Percentiles rank a stretch among this genome's conserved stretches.
Evolutionary conservation across 164 flowering plant genomes (phyloP).

Genomic region (Akebia trifoliata): DNA sequence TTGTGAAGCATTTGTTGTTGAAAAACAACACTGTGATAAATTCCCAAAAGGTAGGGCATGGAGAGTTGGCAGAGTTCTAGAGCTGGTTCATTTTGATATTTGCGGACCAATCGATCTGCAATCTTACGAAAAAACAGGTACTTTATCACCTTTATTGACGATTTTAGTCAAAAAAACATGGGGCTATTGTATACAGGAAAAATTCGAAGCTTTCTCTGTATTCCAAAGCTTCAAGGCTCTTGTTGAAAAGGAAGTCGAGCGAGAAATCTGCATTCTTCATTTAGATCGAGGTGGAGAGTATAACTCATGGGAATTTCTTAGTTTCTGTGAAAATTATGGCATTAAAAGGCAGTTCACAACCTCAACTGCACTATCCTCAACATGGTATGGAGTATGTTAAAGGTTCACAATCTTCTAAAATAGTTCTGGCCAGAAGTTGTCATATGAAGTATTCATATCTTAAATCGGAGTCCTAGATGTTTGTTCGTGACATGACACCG

Average conservation of each 20-base stretch:
- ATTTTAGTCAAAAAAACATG: conserved; percentile 5
- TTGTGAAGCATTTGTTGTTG: conserved; percentile 14
- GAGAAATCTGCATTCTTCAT: not conserved
- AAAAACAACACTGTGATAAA: too few relatives aligned
- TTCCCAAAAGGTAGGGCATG: conserved; percentile 12
- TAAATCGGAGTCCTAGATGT: too few relatives aligned
- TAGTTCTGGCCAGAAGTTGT: conserved; percentile 3
- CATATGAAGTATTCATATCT: conserved; percentile 1
- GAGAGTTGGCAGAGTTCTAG: conserved; percentile 11
- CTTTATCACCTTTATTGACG: conserved; percentile 11
- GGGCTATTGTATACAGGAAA: conserved; percentile 10
- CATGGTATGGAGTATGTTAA: conserved; percentile 9
- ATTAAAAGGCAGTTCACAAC: conserved; percentile 8
- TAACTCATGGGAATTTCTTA: conserved; percentile 2
- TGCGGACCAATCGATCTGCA: too few relatives aligned
- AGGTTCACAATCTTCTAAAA: not conserved
- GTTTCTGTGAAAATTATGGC: conserved; percentile 5
- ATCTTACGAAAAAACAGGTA: conserved; percentile 14
- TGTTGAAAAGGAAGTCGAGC: conserved; percentile 9
- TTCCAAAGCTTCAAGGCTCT: conserved; percentile 10
- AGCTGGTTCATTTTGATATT: conserved; percentile 16
- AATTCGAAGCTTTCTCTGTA: conserved; percentile 11
- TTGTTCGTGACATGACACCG: too few relatives aligned
- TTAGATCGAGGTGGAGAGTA: conserved; percentile 15
- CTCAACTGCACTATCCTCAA: conserved; percentile 7